Percentiles rank a stretch among this genome's conserved stretches.
These are phyloP conservation scores for Candida namnaoensis DNA, from an alignment of 805 yeast species.

Conservation along the genomic window DNA sequence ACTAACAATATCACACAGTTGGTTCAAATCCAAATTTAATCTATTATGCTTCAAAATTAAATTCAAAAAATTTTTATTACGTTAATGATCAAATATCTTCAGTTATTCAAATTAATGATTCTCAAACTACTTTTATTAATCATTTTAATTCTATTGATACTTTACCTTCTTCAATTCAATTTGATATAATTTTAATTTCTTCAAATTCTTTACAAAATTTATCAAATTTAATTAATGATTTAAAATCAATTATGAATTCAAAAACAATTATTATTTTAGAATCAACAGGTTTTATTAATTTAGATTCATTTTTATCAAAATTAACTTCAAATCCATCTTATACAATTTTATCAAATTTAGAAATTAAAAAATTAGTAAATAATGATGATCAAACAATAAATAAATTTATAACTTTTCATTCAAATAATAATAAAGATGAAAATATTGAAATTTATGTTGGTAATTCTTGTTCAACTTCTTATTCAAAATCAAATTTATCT, in stretches of 20 bases:
- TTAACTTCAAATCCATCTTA: conserved; percentile 25
- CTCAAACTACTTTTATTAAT: conserved; percentile 5
- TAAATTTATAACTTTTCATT: conserved; percentile 21
- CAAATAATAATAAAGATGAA: conserved; percentile 28
- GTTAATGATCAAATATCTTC: conserved; percentile 22
- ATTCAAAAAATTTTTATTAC: conserved; percentile 23
- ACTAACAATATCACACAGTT: no score
- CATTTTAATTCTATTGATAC: conserved; percentile 17
- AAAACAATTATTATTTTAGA: conserved; percentile 54
- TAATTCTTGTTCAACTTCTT: conserved; percentile 13
- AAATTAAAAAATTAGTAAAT: conserved; percentile 57
- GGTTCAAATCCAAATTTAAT: conserved; percentile 52
- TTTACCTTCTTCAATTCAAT: conserved; percentile 11
- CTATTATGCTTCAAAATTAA: conserved; percentile 52
- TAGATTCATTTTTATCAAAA: conserved; percentile 52
- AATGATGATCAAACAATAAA: conserved; percentile 25
- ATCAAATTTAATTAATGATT: conserved; percentile 28
- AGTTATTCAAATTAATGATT: conserved; percentile 1
- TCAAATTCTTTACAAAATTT: conserved; percentile 44
- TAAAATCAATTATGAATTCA: conserved; percentile 27
- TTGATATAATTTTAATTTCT: conserved; percentile 38
- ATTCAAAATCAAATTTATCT: background rate
- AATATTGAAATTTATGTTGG: conserved; percentile 40
- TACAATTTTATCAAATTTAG: conserved; percentile 22
- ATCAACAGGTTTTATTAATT: conserved; percentile 61